These are phyloP conservation scores for Boeremia exigua DNA, from an alignment of 2,329 filamentous ascomycete species.

Conservation along the genomic window DNA sequence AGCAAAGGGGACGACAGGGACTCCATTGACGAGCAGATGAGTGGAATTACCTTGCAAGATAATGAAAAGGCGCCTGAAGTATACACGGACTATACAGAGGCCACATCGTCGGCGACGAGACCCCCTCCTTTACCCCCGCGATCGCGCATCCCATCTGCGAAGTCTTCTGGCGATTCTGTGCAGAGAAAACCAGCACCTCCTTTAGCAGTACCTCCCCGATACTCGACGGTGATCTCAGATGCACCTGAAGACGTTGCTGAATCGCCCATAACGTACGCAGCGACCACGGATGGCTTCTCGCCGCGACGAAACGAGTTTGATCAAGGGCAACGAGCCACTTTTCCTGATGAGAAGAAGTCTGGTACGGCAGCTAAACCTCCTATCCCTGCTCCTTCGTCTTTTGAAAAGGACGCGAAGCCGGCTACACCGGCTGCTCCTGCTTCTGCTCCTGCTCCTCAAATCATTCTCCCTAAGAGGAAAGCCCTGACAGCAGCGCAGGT, in stretches of 20 bases:
- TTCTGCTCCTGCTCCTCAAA: conserved; percentile 42
- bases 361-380: conserved; percentile 44
- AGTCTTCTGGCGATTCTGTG: conserved; percentile 39
- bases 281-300: conserved; percentile 50
- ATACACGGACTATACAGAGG: conserved; percentile 24
- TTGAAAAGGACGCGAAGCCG: conserved; percentile 17
- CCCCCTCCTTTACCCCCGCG: conserved; percentile 51
- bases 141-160: conserved; percentile 30
- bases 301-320: conserved; percentile 30
- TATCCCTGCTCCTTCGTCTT: conserved; percentile 25
- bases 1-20: conserved; percentile 31
- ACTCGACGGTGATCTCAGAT: conserved; percentile 53
- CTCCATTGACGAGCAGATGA: conserved; percentile 46
- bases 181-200: conserved; percentile 53
- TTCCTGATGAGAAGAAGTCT: conserved; percentile 46
- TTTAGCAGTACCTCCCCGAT: conserved; percentile 50
- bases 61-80: conserved; percentile 40
- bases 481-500: conserved; percentile 53
- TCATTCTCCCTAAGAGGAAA: conserved; percentile 53
- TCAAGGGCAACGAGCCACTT: conserved; percentile 22
- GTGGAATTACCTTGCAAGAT: conserved; percentile 53
- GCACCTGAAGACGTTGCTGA: conserved; percentile 42
- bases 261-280: conserved; percentile 49
- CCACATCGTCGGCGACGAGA: conserved; percentile 17
- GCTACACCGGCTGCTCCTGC: conserved; percentile 35